Evolutionary conservation across 2,329 filamentous ascomycete genomes (phyloP), one percentile per base, ranked within the genome.

Genomic region (Colletotrichum nymphaeae): DNA sequence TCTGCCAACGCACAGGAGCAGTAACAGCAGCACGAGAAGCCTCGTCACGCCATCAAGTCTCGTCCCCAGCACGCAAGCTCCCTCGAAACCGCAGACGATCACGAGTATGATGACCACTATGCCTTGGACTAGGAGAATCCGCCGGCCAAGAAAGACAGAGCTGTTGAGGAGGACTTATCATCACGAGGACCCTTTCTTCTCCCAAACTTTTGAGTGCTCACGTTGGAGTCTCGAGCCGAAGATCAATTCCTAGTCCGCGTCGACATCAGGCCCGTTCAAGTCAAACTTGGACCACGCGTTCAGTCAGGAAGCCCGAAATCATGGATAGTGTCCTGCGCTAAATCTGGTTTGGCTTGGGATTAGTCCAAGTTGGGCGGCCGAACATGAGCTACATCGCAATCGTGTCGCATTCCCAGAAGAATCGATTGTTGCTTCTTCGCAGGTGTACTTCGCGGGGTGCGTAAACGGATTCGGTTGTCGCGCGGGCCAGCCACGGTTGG

Each of bases 241-340:
- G 30, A 76, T 65, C 3, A 77, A 76, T 16, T 82, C 80, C 78
- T 78, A 81, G 16, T 77, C 73, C 1, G 68, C 59, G 22, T 78
- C 76, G 2, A 67, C 73, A 5, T 75, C 71, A 0, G 35, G 30
- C 6, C 67, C 70, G 3, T 76, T 56, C 73, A 72, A 76, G 62
- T 78, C 75, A 46, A 76, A 76, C 74, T 1, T 64, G 55, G 5
- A 60, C 52, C 8, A 77, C 49, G 26, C 75, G 76, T 2, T 2
- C 22, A 46, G n/a, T 37, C 12, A 7, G 75, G 70, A 69, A 74
- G 74, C 26, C 49, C 62, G 32, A 62, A 28, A 55, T 46, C 63
- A 65, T 65, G 2, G 16, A n/a, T 2, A 55, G 52, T 22, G 74
- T 67, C 19, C 67, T 66, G 12, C 78, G 74, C 3, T 75, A 67